These are phyloP conservation scores for Setaria viridis DNA, from an alignment of 202 grass and related monocot genomes.

Conservation along the genomic window DNA sequence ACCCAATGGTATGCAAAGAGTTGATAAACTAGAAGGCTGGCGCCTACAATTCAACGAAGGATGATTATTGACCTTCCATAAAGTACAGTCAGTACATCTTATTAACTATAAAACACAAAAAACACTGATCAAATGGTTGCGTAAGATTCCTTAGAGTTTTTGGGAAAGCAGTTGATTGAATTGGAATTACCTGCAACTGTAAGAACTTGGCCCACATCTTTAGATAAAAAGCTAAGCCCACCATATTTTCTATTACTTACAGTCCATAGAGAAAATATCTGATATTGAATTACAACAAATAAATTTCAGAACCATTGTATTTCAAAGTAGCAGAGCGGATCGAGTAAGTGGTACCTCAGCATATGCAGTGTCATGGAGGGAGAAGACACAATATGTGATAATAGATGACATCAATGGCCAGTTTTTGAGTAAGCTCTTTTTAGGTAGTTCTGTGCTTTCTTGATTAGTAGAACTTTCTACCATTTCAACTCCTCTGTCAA, in stretches of 20 bases:
- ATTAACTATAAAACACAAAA: neutral
- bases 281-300: constrained; percentile 12
- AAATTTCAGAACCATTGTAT: constrained; percentile 6
- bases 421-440: constrained; percentile 60
- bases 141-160: neutral
- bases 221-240: constrained; percentile 63
- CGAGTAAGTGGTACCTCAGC: constrained; percentile 42
- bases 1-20: constrained; percentile 61
- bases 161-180: neutral
- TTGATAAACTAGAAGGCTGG: constrained; percentile 73
- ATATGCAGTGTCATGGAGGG: constrained; percentile 65
- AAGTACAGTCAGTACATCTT: neutral
- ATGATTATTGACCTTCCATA: neutral
- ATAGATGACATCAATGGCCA: constrained; percentile 76
- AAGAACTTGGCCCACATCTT: constrained; percentile 70
- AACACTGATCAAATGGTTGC: neutral
- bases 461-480: constrained; percentile 43
- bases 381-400: constrained; percentile 57
- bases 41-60: constrained; percentile 47
- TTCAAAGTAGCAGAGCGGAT: neutral
- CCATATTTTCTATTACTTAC: constrained; percentile 63
- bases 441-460: constrained; percentile 36
- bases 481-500: constrained; percentile 35
- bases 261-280: constrained; percentile 94
- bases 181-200: constrained; percentile 52